These are phyloP conservation scores for Penicillium pulvis DNA, from an alignment of 495 filamentous ascomycete species.

Conservation along the genomic window DNA sequence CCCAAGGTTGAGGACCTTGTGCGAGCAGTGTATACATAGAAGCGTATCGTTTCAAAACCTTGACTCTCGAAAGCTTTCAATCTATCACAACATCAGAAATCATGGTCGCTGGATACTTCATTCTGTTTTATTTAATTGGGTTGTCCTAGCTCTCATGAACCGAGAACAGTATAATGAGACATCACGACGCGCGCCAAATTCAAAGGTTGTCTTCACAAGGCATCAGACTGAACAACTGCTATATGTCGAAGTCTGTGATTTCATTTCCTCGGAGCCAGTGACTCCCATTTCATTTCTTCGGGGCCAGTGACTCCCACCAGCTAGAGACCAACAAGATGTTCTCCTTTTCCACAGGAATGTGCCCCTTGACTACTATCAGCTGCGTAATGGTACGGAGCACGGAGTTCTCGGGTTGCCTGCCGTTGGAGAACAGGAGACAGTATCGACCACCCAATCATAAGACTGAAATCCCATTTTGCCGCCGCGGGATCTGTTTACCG, in stretches of 20 bases:
- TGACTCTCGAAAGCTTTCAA: background rate
- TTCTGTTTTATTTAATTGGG: background rate
- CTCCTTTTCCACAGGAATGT: background rate
- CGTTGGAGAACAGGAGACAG: constrained; percentile 7
- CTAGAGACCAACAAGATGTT: background rate
- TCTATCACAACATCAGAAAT: background rate
- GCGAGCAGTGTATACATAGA: background rate
- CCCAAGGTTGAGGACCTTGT: background rate
- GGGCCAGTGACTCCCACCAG: no score
- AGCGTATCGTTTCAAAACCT: no score
- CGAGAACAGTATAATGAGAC: background rate
- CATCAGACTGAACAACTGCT: no score
- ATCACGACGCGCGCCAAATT: no score
- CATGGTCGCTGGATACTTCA: background rate
- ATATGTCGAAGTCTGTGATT: no score
- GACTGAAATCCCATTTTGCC: background rate
- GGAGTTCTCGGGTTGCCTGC: constrained; percentile 5
- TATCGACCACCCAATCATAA: background rate
- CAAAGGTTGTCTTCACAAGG: no score
- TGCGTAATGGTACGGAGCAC: background rate
- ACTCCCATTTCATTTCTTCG: no score
- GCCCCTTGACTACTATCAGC: background rate
- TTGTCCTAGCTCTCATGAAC: background rate
- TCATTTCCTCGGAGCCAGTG: background rate
- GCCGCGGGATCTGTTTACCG: background rate